Conservation (phyloP, 2,329 filamentous ascomycete species). For the Chrysoporthe puriensis region DNA sequence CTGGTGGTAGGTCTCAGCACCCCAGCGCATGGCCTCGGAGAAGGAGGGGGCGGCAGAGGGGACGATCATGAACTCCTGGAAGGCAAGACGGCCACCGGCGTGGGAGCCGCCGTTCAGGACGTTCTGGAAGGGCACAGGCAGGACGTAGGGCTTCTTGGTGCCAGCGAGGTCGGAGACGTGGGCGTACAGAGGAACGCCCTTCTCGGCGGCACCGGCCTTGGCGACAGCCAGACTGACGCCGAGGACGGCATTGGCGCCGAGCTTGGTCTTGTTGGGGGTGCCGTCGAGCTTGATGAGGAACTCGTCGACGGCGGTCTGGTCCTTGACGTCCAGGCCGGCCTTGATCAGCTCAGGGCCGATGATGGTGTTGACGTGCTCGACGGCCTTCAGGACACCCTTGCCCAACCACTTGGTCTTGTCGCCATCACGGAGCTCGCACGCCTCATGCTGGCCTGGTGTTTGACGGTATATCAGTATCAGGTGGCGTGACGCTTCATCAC, state of each 20-base stretch:
- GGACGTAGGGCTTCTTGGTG: conserved; percentile 89
- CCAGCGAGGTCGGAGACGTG: conserved; percentile 86
- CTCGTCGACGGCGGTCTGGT: conserved; percentile 80
- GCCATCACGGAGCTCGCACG: conserved; percentile 86
- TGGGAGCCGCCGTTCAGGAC: conserved; percentile 93
- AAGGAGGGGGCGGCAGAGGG: conserved; percentile 86
- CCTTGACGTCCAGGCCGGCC: conserved; percentile 82
- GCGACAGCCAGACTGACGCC: conserved; percentile 83
- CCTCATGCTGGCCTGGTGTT: conserved; percentile 78
- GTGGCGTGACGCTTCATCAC: conserved; percentile 16
- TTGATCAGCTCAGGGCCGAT: conserved; percentile 83
- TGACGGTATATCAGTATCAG: conserved; percentile 28
- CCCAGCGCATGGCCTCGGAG: conserved; percentile 94
- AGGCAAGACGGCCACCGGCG: conserved; percentile 92
- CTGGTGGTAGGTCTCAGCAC: conserved; percentile 96
- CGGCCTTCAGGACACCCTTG: conserved; percentile 86
- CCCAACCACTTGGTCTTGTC: conserved; percentile 85
- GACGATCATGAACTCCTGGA: conserved; percentile 97
- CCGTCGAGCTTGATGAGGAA: conserved; percentile 87
- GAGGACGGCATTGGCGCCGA: conserved; percentile 87
- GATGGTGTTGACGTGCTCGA: conserved; percentile 80
- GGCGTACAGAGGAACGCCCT: conserved; percentile 83
- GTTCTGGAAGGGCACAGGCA: conserved; percentile 92
- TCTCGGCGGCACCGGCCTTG: conserved; percentile 88
- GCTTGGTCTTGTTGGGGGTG: conserved; percentile 82